Base-by-base conservation (phyloP, 768 basidiomycete genomes). In the Heimioporus sp. region DNA sequence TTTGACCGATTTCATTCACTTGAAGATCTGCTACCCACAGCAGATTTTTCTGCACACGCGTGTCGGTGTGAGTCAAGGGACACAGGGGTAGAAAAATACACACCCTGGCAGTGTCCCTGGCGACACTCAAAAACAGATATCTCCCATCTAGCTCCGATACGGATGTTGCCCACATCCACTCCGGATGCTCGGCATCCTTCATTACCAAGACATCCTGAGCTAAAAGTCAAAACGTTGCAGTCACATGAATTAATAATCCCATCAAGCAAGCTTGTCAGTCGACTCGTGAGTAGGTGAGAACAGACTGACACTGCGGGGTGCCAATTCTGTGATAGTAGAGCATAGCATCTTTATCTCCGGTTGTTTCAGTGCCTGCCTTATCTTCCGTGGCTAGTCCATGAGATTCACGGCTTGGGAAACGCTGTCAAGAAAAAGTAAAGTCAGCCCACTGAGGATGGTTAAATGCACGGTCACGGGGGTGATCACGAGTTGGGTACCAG, bases 241-340 rank as follows among this genome's bases (percentile, higher is more conserved):
- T 36, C 50, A 47, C 41, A 53, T 21, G 35, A 32, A 42, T 19
- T 9, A 19, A 43, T 24, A 35, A 36, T 36, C 12, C n/a, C 44
- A 44, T 32, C 3, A 30, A 34, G 16, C 12, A 36, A 19, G 46
- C 19, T 50, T 24, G 28, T 66, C 45, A 55, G 54, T 47, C 7
- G 47, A 10, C 31, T 34, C 43, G 48, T 51, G 34, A 46, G 16
- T 20, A 19, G 50, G 30, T 30, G 28, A 45, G 39, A 47, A 52
- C 35, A 30, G 51, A 66, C 74, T 52, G 70, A 84, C 86, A 76
- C 67, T 92, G 90, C 10, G 76, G 61, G 10, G 90, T 90, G 43
- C 86, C 85, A 43, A 92, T 58, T 38, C 72, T 75, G 62, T 92
- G 91, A 66, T 90, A 92, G 65, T 81, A 89, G 19, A 93, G 64